These are phyloP conservation scores for Eimeria nieschulzi DNA, from an alignment of 169 alveolate genomes.

Conservation along the genomic window DNA sequence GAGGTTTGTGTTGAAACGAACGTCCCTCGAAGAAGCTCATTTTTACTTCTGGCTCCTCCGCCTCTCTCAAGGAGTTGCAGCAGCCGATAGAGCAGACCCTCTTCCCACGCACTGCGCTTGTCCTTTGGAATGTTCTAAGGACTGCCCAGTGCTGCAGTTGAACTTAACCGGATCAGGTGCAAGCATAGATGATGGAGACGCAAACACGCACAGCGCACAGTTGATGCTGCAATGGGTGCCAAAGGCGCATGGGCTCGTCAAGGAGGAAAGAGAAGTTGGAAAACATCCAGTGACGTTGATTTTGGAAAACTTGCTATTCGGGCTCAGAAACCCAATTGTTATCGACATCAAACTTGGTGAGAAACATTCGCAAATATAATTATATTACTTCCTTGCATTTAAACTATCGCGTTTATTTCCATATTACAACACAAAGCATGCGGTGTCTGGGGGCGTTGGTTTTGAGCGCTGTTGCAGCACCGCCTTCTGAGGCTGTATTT, in stretches of 20 bases:
- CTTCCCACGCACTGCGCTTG: neutral
- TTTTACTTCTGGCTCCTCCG: conserved; percentile 6
- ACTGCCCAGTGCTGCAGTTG: conserved; percentile 8
- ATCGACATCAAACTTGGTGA: conserved; percentile 12
- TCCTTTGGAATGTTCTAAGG: neutral
- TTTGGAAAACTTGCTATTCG: conserved; percentile 3
- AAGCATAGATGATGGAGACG: neutral
- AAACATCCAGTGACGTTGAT: neutral
- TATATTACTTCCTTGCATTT: neutral
- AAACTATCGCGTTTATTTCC: too few species aligned
- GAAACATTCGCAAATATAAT: neutral
- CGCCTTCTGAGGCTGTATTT: too few species aligned
- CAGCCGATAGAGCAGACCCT: neutral
- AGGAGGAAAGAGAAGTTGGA: neutral
- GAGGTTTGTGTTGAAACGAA: neutral
- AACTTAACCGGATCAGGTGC: neutral
- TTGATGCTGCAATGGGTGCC: conserved; percentile 5
- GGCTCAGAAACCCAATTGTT: neutral
- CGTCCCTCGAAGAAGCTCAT: neutral
- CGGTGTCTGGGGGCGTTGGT: too few species aligned
- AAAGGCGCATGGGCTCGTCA: neutral
- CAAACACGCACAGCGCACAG: neutral
- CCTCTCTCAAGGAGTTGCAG: neutral
- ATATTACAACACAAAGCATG: too few species aligned
- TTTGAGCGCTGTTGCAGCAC: too few species aligned